Percentiles rank a stretch among this genome's conserved stretches.
These are phyloP conservation scores for Daldinia caldariorum DNA, from an alignment of 495 filamentous ascomycete genomes.

Conservation along the genomic window DNA sequence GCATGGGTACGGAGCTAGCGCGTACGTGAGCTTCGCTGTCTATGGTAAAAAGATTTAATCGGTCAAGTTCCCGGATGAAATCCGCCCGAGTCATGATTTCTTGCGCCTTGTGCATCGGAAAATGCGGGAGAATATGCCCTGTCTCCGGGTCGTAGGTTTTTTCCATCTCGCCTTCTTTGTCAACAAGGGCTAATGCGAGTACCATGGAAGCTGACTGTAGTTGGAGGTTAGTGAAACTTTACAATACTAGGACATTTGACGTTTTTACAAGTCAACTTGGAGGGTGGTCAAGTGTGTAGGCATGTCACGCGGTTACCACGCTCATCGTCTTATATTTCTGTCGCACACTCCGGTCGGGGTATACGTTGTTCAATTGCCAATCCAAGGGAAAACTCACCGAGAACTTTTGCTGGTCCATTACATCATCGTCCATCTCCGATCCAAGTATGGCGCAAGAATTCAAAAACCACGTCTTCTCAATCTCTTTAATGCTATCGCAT, in stretches of 20 bases:
- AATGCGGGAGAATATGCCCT: slow-evolving; percentile 83
- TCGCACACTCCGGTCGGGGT: not conserved
- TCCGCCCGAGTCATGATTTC: slow-evolving; percentile 93
- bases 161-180: slow-evolving; percentile 75
- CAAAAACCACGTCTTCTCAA: slow-evolving; percentile 92
- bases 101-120: slow-evolving; percentile 84
- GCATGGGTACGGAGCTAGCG: slow-evolving; percentile 96
- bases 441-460: slow-evolving; percentile 97
- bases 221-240: slow-evolving; percentile 20
- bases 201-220: slow-evolving; percentile 87
- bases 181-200: slow-evolving; percentile 87
- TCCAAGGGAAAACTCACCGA: slow-evolving; percentile 63
- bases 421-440: slow-evolving; percentile 94
- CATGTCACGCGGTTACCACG: not conserved
- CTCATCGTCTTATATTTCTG: not conserved
- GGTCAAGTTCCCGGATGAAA: slow-evolving; percentile 92
- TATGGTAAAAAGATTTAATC: slow-evolving; percentile 95
- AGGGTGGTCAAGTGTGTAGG: not conserved
- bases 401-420: slow-evolving; percentile 98
- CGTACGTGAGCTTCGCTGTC: slow-evolving; percentile 87
- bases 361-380: not conserved
- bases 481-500: slow-evolving; percentile 79
- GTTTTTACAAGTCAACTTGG: slow-evolving; percentile 74
- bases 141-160: slow-evolving; percentile 67
- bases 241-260: not conserved